Evolutionary conservation across 2,329 filamentous ascomycete species (phyloP).

Genomic region (Botrytis aclada): DNA sequence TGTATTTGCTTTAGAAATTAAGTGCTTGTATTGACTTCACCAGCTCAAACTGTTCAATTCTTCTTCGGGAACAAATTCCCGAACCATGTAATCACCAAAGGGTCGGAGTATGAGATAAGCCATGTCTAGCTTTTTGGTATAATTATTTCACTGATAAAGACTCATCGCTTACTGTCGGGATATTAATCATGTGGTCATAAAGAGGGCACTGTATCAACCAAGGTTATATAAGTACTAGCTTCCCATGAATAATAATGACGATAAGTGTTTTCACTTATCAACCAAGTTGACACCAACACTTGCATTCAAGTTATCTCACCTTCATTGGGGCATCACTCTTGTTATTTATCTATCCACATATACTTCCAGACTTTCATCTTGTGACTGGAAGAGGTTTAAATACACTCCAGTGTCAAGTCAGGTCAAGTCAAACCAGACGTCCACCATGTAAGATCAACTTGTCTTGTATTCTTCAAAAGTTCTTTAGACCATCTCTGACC

Average conservation of each 20-base stretch:
- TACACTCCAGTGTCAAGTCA: neutral
- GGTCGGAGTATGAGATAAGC: too few relatives aligned
- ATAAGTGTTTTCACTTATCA: too few relatives aligned
- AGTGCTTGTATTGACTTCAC: neutral
- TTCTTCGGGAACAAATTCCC: too few relatives aligned
- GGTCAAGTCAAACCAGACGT: neutral
- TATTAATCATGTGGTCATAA: too few relatives aligned
- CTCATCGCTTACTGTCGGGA: neutral
- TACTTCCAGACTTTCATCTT: neutral
- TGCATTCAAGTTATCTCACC: neutral
- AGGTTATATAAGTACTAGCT: too few relatives aligned
- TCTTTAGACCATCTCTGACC: fast-evolving
- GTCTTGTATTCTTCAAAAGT: neutral
- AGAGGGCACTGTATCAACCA: too few relatives aligned
- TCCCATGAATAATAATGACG: too few relatives aligned
- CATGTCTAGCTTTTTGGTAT: neutral
- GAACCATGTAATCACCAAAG: too few relatives aligned
- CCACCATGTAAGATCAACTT: neutral
- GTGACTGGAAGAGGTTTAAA: neutral
- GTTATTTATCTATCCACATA: neutral
- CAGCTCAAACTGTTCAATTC: too few relatives aligned
- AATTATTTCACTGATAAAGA: neutral
- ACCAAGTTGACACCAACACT: neutral
- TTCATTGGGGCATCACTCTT: neutral
- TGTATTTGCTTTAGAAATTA: fast-evolving